Evolutionary conservation across 164 flowering plant species (phyloP).

Genomic region (Vitis labrusca): DNA sequence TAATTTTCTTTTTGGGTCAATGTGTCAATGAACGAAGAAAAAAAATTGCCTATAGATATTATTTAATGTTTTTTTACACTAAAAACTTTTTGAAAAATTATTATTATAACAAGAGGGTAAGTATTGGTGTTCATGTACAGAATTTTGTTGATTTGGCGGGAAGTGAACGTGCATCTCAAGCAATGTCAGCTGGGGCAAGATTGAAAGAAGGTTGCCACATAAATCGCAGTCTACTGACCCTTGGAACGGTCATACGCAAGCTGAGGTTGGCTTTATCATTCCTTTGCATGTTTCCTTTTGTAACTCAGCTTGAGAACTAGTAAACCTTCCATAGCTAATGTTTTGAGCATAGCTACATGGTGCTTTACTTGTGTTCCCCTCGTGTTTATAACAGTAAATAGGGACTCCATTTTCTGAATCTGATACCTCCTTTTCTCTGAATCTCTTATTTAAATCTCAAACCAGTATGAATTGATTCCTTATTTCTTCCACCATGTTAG

Average conservation of each 20-base stretch:
- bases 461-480: no score
- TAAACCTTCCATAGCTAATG: no score
- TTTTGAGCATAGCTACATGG: no score
- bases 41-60: background rate
- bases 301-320: background rate
- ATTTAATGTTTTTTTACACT: background rate
- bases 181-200: constrained; percentile 81
- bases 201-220: constrained; percentile 98
- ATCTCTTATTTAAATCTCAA: no score
- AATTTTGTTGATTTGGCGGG: constrained; percentile 98
- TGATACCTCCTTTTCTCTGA: no score
- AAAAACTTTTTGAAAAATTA: background rate
- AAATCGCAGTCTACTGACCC: constrained; percentile 91
- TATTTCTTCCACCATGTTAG: no score
- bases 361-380: background rate
- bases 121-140: constrained; percentile 33
- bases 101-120: background rate
- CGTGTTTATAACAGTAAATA: no score
- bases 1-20: no score
- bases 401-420: no score
- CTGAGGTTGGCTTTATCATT: constrained; percentile 53
- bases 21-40: background rate
- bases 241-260: constrained; percentile 94
- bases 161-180: constrained; percentile 97
- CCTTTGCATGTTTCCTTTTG: background rate